Conservation (phyloP, 108 stramenopile genomes). For the Cyclotella choctawhatcheeana region DNA sequence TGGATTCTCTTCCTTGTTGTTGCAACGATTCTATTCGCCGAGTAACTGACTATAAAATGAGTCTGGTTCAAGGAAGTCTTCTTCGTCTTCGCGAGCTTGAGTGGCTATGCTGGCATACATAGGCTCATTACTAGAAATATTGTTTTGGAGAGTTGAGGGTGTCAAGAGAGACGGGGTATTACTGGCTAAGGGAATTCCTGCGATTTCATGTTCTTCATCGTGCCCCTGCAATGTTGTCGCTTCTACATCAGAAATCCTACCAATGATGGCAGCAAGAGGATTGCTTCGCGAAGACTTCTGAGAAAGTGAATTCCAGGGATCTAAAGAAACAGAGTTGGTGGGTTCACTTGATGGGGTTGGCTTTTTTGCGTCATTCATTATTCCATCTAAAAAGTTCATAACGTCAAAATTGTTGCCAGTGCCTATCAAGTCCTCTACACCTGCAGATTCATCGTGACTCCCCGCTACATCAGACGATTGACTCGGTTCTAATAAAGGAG, state of each 20-base stretch:
- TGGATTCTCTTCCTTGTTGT: not conserved
- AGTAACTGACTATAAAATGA: conserved; percentile 53
- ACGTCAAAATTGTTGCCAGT: conserved; percentile 43
- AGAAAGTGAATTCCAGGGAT: conserved; percentile 44
- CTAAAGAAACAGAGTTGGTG: conserved; percentile 37
- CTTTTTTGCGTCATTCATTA: conserved; percentile 38
- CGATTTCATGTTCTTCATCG: conserved; percentile 34
- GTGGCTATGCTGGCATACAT: conserved; percentile 39
- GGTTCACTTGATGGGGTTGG: not conserved
- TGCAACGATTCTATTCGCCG: too few species aligned
- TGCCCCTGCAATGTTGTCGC: conserved; percentile 18
- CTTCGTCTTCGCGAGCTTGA: conserved; percentile 36
- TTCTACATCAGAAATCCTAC: conserved; percentile 26
- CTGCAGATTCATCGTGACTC: conserved; percentile 14
- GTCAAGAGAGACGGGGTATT: conserved; percentile 31
- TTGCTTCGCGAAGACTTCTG: conserved; percentile 7
- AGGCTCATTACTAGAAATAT: conserved; percentile 22
- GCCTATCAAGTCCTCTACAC: conserved; percentile 35
- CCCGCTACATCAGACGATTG: conserved; percentile 13
- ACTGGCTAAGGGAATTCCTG: conserved; percentile 43
- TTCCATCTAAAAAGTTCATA: conserved; percentile 40
- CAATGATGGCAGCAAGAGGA: conserved; percentile 32
- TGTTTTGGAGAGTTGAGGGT: conserved; percentile 29
- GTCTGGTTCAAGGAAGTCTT: conserved; percentile 47
- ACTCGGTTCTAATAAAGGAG: conserved; percentile 11